These are phyloP conservation scores for Hemileia vastatrix DNA, from an alignment of 1,284 basidiomycete genomes.

Conservation along the genomic window DNA sequence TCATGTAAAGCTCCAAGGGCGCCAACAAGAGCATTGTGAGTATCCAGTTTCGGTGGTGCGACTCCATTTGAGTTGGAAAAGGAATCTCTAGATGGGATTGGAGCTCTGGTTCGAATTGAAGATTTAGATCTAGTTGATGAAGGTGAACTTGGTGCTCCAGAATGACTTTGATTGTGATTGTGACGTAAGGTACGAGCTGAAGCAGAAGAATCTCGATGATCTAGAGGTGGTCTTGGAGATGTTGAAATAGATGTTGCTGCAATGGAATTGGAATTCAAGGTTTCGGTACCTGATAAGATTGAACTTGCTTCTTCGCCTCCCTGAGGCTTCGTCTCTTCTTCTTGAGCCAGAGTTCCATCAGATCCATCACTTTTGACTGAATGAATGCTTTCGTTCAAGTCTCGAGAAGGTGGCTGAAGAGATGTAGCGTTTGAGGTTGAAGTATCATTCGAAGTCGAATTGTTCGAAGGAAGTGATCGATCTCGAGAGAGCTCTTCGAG, in stretches of 20 bases:
- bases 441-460: neutral
- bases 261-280: neutral
- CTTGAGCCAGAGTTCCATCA: neutral
- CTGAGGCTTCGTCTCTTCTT: neutral
- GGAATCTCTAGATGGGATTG: constrained; percentile 21
- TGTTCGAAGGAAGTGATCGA: neutral
- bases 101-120: constrained; percentile 27
- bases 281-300: neutral
- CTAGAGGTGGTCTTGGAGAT: neutral
- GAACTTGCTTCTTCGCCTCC: no score
- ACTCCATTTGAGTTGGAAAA: constrained; percentile 27
- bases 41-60: constrained; percentile 35
- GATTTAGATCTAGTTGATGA: constrained; percentile 31
- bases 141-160: constrained; percentile 26
- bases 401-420: neutral
- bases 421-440: neutral
- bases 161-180: constrained; percentile 24
- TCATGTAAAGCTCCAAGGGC: constrained; percentile 30
- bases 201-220: constrained; percentile 6
- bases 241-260: neutral
- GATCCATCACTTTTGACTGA: neutral
- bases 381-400: neutral
- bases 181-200: constrained; percentile 27
- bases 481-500: neutral
- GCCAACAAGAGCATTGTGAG: constrained; percentile 35